Percentiles rank a stretch among this genome's conserved stretches.
phyloP scores from a whole-genome alignment of 495 filamentous ascomycete genomes.

The Trichoderma virens region DNA sequence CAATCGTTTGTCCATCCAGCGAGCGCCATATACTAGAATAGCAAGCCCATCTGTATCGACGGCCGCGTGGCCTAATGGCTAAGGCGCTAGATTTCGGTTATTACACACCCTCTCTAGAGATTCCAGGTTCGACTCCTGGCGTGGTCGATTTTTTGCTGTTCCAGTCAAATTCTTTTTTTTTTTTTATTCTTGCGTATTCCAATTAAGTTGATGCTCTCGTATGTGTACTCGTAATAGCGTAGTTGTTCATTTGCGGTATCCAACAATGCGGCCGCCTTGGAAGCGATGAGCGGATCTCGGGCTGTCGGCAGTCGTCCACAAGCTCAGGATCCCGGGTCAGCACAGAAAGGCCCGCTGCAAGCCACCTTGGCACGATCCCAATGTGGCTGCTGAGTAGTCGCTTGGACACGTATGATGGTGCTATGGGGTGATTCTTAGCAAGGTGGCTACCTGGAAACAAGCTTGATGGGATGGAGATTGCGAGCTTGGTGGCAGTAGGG shows the following conservation, averaged over 20 bases:
- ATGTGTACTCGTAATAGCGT: too few species aligned
- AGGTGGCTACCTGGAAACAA: neutral
- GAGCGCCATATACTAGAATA: neutral
- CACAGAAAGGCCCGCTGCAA: too few species aligned
- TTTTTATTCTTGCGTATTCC: neutral
- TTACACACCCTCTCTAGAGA: conserved; percentile 3
- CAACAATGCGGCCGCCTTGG: neutral
- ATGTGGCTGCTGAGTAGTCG: neutral
- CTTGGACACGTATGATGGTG: neutral
- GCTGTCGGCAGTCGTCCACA: neutral
- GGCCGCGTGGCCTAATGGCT: conserved; percentile 13
- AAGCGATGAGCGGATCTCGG: neutral
- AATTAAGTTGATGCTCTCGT: neutral
- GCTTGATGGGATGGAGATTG: too few species aligned
- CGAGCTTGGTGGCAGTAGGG: neutral
- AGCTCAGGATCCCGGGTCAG: neutral
- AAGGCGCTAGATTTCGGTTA: conserved; percentile 12
- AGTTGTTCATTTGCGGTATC: neutral
- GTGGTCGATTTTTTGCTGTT: conserved; percentile 1
- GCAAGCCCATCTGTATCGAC: neutral
- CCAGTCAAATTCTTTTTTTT: neutral
- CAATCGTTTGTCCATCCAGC: too few species aligned
- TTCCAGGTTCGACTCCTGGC: conserved; percentile 13
- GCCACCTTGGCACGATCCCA: too few species aligned
- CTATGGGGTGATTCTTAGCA: neutral